Evolutionary conservation across 2,329 filamentous ascomycete genomes (phyloP).

Genomic region (Didymella exigua): DNA sequence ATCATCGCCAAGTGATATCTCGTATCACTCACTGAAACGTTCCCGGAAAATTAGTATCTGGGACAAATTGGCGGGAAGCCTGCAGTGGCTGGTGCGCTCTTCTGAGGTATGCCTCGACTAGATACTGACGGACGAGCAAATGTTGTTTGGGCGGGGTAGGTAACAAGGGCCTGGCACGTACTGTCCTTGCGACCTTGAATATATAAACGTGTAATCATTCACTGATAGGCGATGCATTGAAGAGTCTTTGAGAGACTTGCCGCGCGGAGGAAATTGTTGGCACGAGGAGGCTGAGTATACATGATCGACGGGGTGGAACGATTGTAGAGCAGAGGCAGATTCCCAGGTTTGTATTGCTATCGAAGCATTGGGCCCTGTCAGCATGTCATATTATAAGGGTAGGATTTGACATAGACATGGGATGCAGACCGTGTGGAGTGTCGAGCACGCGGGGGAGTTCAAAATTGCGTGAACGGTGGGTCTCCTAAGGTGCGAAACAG

Average conservation of each 20-base stretch:
- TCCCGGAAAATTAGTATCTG: background rate
- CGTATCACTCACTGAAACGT: background rate
- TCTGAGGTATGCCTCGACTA: background rate
- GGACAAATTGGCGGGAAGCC: background rate
- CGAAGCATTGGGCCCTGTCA: background rate
- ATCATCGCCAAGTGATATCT: constrained; percentile 12
- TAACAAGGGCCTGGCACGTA: background rate
- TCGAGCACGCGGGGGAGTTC: background rate
- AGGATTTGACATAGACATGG: background rate
- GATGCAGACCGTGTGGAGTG: background rate
- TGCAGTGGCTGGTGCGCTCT: background rate
- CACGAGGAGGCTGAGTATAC: background rate
- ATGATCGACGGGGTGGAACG: too few relatives aligned
- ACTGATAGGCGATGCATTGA: background rate
- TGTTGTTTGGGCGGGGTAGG: constrained; percentile 1
- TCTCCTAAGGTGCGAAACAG: background rate
- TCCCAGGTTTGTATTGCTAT: too few relatives aligned
- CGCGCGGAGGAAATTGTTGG: background rate
- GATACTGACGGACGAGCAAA: background rate
- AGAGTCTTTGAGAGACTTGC: background rate
- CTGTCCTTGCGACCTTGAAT: background rate
- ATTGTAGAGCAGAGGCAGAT: too few relatives aligned
- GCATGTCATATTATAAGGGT: background rate
- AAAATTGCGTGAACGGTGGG: background rate
- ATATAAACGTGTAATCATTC: background rate